A percentile compares a stretch with the other conserved stretches of the same genome.
These are phyloP conservation scores for Arthrinium phaeospermum DNA, from an alignment of 2,329 filamentous ascomycete genomes.

Conservation along the genomic window DNA sequence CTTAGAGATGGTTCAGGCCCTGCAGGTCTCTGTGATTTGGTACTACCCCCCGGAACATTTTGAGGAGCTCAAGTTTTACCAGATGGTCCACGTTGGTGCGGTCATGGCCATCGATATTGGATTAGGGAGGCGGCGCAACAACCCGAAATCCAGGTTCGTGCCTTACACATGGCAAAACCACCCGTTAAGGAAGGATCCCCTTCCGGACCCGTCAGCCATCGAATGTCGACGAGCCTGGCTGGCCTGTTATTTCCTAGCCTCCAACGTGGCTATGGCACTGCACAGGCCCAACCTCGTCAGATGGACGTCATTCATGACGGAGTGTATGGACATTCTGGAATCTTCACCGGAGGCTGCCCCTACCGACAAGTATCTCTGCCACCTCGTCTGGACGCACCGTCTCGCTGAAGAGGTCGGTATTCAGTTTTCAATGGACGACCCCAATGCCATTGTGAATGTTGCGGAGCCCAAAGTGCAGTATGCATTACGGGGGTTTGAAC, in stretches of 20 bases:
- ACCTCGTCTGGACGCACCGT: conserved; percentile 64
- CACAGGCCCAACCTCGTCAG: conserved; percentile 65
- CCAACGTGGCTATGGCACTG: conserved; percentile 66
- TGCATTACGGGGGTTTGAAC: conserved; percentile 68
- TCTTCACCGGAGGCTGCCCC: conserved; percentile 60
- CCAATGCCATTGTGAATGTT: conserved; percentile 58
- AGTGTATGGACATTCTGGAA: conserved; percentile 62
- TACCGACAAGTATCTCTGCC: conserved; percentile 63
- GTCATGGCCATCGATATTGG: conserved; percentile 86
- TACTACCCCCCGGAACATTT: conserved; percentile 84
- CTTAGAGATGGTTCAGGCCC: conserved; percentile 80
- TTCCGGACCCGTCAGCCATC: conserved; percentile 58
- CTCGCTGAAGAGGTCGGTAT: conserved; percentile 72
- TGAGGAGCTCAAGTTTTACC: conserved; percentile 89
- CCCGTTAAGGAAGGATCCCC: conserved; percentile 47
- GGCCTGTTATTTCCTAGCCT: conserved; percentile 62
- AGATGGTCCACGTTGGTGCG: conserved; percentile 80
- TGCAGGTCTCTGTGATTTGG: conserved; percentile 80
- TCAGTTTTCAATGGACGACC: conserved; percentile 72
- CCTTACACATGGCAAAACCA: conserved; percentile 48
- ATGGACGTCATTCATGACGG: conserved; percentile 65
- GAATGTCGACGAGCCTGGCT: conserved; percentile 65
- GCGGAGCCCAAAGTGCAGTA: conserved; percentile 69
- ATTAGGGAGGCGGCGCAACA: conserved; percentile 55
- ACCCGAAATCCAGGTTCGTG: conserved; percentile 43